Evolutionary conservation across 2,329 filamentous ascomycete species (phyloP).

Genomic region (Endoconidiophora laricicola): DNA sequence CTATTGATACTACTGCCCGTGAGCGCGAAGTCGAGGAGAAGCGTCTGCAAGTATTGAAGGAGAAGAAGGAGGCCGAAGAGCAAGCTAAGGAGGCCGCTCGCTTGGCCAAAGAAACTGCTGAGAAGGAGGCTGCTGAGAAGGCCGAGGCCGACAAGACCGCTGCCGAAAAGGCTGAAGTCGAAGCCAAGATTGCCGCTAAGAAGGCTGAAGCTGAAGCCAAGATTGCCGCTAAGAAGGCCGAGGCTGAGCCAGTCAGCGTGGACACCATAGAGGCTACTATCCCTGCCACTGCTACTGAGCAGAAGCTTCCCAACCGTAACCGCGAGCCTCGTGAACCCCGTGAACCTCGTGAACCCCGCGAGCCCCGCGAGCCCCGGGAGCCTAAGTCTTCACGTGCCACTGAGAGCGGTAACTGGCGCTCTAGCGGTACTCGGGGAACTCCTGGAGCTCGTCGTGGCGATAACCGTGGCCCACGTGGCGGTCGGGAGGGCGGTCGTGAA

Average conservation of each 20-base stretch:
- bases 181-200: constrained; percentile 21
- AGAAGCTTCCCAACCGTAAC: constrained; percentile 25
- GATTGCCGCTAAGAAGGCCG: constrained; percentile 16
- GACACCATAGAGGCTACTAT: constrained; percentile 18
- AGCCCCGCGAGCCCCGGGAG: constrained; percentile 29
- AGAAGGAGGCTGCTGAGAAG: constrained; percentile 21
- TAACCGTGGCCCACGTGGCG: constrained; percentile 24
- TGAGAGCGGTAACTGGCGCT: constrained; percentile 46
- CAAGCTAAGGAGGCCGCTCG: constrained; percentile 64
- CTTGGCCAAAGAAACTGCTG: constrained; percentile 30
- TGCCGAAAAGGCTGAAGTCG: constrained; percentile 20
- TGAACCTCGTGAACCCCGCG: constrained; percentile 20
- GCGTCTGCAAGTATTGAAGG: constrained; percentile 51
- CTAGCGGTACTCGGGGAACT: constrained; percentile 24
- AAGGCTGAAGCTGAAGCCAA: constrained; percentile 19
- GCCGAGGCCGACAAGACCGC: constrained; percentile 16
- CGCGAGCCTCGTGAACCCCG: constrained; percentile 20
- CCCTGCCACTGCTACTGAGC: constrained; percentile 15
- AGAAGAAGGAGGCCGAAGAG: constrained; percentile 78
- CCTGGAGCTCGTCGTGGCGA: constrained; percentile 30
- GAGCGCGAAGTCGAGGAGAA: constrained; percentile 81
- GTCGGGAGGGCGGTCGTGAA: constrained; percentile 18
- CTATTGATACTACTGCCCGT: constrained; percentile 80
- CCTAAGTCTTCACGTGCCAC: constrained; percentile 34
- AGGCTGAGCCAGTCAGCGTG: constrained; percentile 8